These are phyloP conservation scores for Fusarium palustre DNA, from an alignment of 2,329 filamentous ascomycete genomes.

Conservation along the genomic window DNA sequence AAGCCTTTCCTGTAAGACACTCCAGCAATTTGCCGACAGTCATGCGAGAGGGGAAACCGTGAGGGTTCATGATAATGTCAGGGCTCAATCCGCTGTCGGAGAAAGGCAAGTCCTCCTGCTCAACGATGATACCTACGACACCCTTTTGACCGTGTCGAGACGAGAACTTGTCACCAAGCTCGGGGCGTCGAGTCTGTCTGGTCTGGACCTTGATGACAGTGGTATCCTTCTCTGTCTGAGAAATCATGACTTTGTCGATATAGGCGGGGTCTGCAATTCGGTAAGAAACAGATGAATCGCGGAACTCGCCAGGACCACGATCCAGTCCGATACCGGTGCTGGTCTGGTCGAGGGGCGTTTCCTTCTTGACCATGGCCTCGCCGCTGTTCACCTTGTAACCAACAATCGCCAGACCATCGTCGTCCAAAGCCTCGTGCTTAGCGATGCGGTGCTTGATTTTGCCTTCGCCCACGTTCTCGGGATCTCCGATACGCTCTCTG, in stretches of 20 bases:
- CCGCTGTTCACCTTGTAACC: constrained; percentile 82
- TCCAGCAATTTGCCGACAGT: constrained; percentile 98
- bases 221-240: constrained; percentile 86
- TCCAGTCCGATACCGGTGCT: constrained; percentile 78
- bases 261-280: constrained; percentile 86
- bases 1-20: constrained; percentile 92
- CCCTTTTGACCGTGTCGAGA: constrained; percentile 98
- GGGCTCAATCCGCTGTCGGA: constrained; percentile 90
- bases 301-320: constrained; percentile 71
- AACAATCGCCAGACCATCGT: constrained; percentile 90
- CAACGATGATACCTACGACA: constrained; percentile 95
- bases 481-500: constrained; percentile 72
- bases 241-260: constrained; percentile 96
- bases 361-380: constrained; percentile 92
- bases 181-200: constrained; percentile 92
- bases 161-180: constrained; percentile 98
- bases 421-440: constrained; percentile 79
- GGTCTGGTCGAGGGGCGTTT: constrained; percentile 81
- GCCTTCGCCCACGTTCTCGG: constrained; percentile 66
- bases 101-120: constrained; percentile 98
- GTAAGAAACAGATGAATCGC: constrained; percentile 79
- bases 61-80: constrained; percentile 99
- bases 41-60: constrained; percentile 99
- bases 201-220: constrained; percentile 94
- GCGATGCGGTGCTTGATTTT: constrained; percentile 70